Evolutionary conservation across 2,329 filamentous ascomycete genomes (phyloP).

Genomic region (Hymenoscyphus fructigenus): DNA sequence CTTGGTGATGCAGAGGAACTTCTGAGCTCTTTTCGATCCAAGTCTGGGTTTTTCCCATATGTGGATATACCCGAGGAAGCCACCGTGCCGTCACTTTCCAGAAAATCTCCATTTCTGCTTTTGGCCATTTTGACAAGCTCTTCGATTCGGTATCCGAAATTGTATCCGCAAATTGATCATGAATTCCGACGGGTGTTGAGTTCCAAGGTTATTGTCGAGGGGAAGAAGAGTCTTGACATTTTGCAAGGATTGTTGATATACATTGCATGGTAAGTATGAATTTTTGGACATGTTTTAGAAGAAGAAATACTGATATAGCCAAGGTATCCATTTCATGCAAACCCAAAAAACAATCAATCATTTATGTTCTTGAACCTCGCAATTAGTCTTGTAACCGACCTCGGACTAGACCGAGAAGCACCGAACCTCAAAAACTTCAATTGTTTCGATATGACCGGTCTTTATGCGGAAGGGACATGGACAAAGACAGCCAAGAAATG

Average conservation of each 20-base stretch:
- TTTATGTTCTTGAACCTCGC: slow-evolving; percentile 37
- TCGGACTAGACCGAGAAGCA: slow-evolving; percentile 32
- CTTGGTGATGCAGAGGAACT: slow-evolving; percentile 29
- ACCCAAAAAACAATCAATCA: slow-evolving; percentile 32
- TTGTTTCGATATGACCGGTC: slow-evolving; percentile 22
- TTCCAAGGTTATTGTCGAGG: slow-evolving; percentile 47
- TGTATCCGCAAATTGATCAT: slow-evolving; percentile 33
- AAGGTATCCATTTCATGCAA: slow-evolving; percentile 34
- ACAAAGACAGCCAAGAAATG: slow-evolving; percentile 29
- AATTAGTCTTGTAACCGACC: slow-evolving; percentile 35
- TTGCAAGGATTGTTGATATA: slow-evolving; percentile 60
- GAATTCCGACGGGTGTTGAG: slow-evolving; percentile 34
- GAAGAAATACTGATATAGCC: background rate
- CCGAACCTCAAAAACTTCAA: slow-evolving; percentile 25
- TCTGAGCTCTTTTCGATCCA: slow-evolving; percentile 22
- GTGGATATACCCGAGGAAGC: slow-evolving; percentile 26
- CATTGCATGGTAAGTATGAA: slow-evolving; percentile 50
- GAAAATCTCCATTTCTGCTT: slow-evolving; percentile 32
- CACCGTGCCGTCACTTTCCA: slow-evolving; percentile 29
- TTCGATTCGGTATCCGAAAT: slow-evolving; percentile 23
- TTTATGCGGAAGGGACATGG: slow-evolving; percentile 24
- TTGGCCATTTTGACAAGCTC: slow-evolving; percentile 32
- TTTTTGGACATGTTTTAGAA: background rate
- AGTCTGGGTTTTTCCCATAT: slow-evolving; percentile 31
- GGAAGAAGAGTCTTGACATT: slow-evolving; percentile 56